Base-by-base conservation (phyloP, 2,329 filamentous ascomycete genomes). In the Dactylellina drechsleri region DNA sequence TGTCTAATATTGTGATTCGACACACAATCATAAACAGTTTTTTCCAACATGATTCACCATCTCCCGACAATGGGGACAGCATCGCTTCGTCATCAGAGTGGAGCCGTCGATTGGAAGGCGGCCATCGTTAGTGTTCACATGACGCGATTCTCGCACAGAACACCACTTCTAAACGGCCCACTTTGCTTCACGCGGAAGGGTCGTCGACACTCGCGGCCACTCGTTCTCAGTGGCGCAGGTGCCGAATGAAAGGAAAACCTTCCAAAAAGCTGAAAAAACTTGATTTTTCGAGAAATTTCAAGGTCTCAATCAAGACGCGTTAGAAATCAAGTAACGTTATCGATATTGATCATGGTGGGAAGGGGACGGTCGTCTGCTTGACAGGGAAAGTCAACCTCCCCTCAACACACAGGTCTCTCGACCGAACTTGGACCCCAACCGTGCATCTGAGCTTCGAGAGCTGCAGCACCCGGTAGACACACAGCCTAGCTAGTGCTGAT, bases 181-280 rank as follows among this genome's bases (percentile, higher is more conserved):
- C 53, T 54, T 56, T 47, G 36, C 31, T 58, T 62, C 54, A 57
- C 47, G 64, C 59, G 57, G 31, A 23, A 15, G 40, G 16, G 49
- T 15, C 47, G 59, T 64, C 52, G 31, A 36, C 31, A 36, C 31
- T 59, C 15, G 47, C 20, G 68, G 56, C 68, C 68, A 73, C 68
- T 66, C 61, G 61, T 73, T 61, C 56, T 57, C 20, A 36, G 68
- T 73, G 68, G 68, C 68, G 68, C 68, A 73, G 68, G 53, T 66
- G 68, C 61, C 43, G 36, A 56, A 54, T 15, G 12, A 23, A 57
- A 57, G 53, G n/a, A n/a, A 20, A 40, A 18, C n/a, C n/a, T 40
- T 36, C 15, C 15, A 8, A 53, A 59, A 45, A 16, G 26, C 13
- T 47, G 45, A 66, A 62, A 73, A 66, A 56, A 61, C 54, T 66